Evolutionary conservation across 108 stramenopile species (phyloP).

Genomic region (Skeletonema marinoi): DNA sequence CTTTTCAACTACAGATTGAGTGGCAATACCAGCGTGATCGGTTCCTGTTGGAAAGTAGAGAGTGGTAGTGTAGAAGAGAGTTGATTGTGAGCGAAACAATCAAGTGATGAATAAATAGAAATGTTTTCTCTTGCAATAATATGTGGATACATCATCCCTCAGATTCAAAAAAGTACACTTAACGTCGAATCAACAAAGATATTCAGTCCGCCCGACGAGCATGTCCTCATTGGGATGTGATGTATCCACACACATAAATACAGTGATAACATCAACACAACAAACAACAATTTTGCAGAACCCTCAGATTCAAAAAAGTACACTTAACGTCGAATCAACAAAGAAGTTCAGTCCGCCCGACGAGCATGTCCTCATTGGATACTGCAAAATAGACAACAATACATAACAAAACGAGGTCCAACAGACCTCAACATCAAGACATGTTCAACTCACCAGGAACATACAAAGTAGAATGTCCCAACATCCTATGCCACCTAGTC

Average conservation of each 20-base stretch:
- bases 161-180: conserved; percentile 45
- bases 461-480: conserved; percentile 96
- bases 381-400: not conserved
- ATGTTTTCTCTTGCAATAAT: not conserved
- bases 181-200: conserved; percentile 16
- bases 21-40: conserved; percentile 99
- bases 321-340: conserved; percentile 25
- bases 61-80: not conserved
- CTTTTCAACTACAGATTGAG: conserved; percentile 99
- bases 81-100: conserved; percentile 3
- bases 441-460: conserved; percentile 86
- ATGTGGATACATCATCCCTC: conserved; percentile 25
- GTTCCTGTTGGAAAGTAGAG: conserved; percentile 70
- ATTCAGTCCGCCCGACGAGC: conserved; percentile 53
- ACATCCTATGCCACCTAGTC: conserved; percentile 98
- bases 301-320: not conserved
- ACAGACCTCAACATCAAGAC: conserved; percentile 1
- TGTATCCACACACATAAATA: not conserved
- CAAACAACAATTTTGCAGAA: not conserved
- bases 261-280: not conserved
- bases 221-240: conserved; percentile 27
- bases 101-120: not conserved
- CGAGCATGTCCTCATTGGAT: conserved; percentile 46
- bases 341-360: conserved; percentile 45
- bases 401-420: not conserved